Evolutionary conservation across 2,329 filamentous ascomycete genomes (phyloP), one percentile per base, ranked within the genome.

Genomic region (Cladophialophora carrionii): DNA sequence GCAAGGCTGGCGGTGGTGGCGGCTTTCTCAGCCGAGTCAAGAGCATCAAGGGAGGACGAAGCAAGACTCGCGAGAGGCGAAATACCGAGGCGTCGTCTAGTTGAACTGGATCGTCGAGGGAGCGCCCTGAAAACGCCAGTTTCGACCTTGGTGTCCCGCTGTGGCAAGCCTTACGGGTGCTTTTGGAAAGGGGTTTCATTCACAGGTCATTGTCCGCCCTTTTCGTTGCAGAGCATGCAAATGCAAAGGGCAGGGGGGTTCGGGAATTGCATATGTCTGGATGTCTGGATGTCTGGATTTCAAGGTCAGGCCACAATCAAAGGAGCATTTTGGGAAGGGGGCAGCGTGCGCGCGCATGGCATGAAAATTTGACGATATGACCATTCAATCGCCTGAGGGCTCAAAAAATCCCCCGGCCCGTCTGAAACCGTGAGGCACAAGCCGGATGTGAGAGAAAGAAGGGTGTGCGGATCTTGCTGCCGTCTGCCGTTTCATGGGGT

Each of bases 11-110:
- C 71, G 79, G 80, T 52, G 84, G 85, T 52, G 84, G 85, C 54
- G 89, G 90, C 1, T 88, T 96, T 68, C 76, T 96, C 67, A 90
- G 86, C 59, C 86, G 91, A 61, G 91, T 95, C 80, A 92, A 91
- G 84, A 92, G 89, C 77, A 79, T 95, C 78, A 93, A 91, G 60
- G 86, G 87, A 57, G 86, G 87, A 34, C 83, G 88, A 69, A 82
- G 86, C 72, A 73, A 75, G 3, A 75, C 77, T 41, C 78, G 78
- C 3, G 78, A 79, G 70, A 73, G 78, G 63, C 75, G 77, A 53
- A 69, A 69, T 32, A 69, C 65, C 43, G 68, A 65, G 37, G 59
- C 65, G 1, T 65, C 65, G 8, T 57, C 14, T 61, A 54, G 52
- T 34, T 54, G 52, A 54, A 34, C n/a, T 10, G 24, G 24, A 32